Base-by-base conservation (phyloP, 345 rosid species). In the Microthlaspi erraticum region DNA sequence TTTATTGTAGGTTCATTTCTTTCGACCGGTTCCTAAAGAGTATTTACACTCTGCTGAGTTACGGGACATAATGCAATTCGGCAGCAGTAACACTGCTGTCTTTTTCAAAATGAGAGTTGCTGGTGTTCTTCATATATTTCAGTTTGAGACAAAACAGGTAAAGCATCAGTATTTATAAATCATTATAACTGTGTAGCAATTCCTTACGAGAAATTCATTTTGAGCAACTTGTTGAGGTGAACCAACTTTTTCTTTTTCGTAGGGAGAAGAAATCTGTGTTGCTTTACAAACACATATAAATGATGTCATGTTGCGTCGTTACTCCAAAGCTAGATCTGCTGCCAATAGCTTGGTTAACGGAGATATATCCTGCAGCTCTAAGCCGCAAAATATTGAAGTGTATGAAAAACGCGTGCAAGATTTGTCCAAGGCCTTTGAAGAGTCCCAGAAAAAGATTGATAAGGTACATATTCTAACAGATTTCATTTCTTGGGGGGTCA, bases 81-180 rank as follows among this genome's bases (percentile, higher is more conserved):
- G 99, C 23, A 94, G 99, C 51, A 94, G 96, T 85, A 91, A 94
- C 70, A 86, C 93, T 68, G 99, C 97, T 70, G 97, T 94, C 38
- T 94, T 91, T 79, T 94, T 91, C 80, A 91, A 91, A 82, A 94
- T 94, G 99, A 84, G 97, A 80, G 99, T 94, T 63, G 99, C 99
- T 44, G 99, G 97, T 64, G 96, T 91, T 74, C 97, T 94, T 77
- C 97, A 94, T 78, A 86, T 91, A 65, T 91, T 94, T 76, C 97
- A 94, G 74, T 94, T 94, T 70, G 99, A 94, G 81, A 89, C 99
- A 13, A 94, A 91, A 81, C 99, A 94, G 99, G 99, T 94, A 38
- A 32, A 18, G 16, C 44, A 61, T 51, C n/a, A 46, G 14, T 66
- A 17, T 32, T 36, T 53, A 10, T 49, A 26, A 18, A 66, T 59